These are phyloP conservation scores for Beauveria sp. DNA, from an alignment of 2,329 filamentous ascomycete genomes.

Conservation along the genomic window DNA sequence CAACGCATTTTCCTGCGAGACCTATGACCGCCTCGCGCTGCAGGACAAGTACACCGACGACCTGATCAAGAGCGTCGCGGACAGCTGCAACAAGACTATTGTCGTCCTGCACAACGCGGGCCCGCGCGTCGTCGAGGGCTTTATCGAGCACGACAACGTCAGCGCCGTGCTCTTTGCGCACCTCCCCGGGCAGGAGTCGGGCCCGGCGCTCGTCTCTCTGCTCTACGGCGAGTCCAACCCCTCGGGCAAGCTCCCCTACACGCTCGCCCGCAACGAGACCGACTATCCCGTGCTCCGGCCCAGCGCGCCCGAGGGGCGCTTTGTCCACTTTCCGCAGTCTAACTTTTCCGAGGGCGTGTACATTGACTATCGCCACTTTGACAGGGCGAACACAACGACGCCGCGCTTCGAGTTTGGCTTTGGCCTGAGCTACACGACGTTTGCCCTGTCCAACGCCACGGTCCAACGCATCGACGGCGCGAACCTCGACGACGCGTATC, in stretches of 20 bases:
- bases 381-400: slow-evolving; percentile 33
- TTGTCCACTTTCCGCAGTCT: slow-evolving; percentile 42
- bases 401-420: slow-evolving; percentile 50
- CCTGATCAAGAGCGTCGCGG: slow-evolving; percentile 49
- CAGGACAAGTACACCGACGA: slow-evolving; percentile 59
- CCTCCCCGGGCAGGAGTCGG: slow-evolving; percentile 57
- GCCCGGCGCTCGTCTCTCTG: slow-evolving; percentile 45
- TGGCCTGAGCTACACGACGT: slow-evolving; percentile 49
- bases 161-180: slow-evolving; percentile 58
- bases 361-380: slow-evolving; percentile 49
- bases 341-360: slow-evolving; percentile 45
- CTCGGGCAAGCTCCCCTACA: slow-evolving; percentile 55
- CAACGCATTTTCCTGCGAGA: slow-evolving; percentile 66
- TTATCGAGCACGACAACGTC: slow-evolving; percentile 55
- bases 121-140: slow-evolving; percentile 50
- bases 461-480: slow-evolving; percentile 24
- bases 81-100: slow-evolving; percentile 52
- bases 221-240: slow-evolving; percentile 51
- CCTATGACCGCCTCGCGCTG: slow-evolving; percentile 53
- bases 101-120: slow-evolving; percentile 61
- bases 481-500: slow-evolving; percentile 22
- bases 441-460: slow-evolving; percentile 36
- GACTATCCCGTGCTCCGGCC: slow-evolving; percentile 45
- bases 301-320: slow-evolving; percentile 41
- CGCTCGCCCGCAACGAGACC: slow-evolving; percentile 45